These are phyloP conservation scores for Nitzschia sp. DNA, from an alignment of 108 stramenopile species.

Conservation along the genomic window DNA sequence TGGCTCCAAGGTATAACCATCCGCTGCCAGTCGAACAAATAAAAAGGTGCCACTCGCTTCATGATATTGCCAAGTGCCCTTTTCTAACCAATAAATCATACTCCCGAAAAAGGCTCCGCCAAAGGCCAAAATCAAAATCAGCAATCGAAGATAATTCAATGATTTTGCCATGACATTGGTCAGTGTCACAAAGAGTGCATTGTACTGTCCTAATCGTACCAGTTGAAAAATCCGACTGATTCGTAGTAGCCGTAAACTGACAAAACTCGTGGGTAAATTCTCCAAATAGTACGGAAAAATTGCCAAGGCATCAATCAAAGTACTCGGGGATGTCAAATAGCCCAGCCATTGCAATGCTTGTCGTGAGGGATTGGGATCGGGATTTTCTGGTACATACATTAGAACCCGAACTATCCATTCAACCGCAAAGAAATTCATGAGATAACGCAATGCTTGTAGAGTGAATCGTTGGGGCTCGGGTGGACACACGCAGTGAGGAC, in stretches of 20 bases:
- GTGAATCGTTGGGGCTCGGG: constrained; percentile 42
- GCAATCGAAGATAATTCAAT: constrained; percentile 44
- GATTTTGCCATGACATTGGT: constrained; percentile 48
- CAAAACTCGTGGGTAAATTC: constrained; percentile 34
- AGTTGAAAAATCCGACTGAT: constrained; percentile 71
- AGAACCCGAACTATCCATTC: constrained; percentile 65
- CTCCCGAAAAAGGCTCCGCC: constrained; percentile 70
- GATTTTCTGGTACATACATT: constrained; percentile 29
- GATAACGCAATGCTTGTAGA: constrained; percentile 18
- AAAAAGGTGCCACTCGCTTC: constrained; percentile 35
- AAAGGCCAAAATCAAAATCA: constrained; percentile 57
- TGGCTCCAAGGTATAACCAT: constrained; percentile 59
- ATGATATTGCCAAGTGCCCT: constrained; percentile 67
- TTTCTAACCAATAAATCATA: constrained; percentile 72
- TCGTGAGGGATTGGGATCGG: not conserved
- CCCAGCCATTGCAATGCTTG: constrained; percentile 25
- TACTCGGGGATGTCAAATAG: constrained; percentile 35
- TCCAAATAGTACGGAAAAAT: constrained; percentile 71
- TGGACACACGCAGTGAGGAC: constrained; percentile 54
- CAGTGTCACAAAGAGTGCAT: constrained; percentile 53
- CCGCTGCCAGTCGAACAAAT: constrained; percentile 47
- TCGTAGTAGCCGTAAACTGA: constrained; percentile 57
- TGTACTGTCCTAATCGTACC: constrained; percentile 67
- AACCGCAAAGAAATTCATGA: constrained; percentile 59
- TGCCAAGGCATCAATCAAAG: constrained; percentile 56